phyloP scores from a whole-genome alignment of 495 filamentous ascomycete species.

The Arthonia radiata region DNA sequence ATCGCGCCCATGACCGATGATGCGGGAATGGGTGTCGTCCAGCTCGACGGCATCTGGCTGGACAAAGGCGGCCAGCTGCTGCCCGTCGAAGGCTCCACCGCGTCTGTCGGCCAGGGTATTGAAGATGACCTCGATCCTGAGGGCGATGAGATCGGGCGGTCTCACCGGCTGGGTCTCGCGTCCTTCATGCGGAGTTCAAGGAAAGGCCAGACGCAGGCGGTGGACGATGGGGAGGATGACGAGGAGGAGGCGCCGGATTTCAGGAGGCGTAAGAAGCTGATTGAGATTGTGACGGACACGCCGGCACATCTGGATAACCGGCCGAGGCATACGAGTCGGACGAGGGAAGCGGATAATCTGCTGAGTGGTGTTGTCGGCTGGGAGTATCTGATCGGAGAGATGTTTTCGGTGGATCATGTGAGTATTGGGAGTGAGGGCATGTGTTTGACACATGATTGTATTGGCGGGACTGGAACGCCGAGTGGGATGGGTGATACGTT shows the following conservation, averaged over 20 bases:
- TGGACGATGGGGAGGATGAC: too few species aligned
- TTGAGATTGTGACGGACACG: conserved; percentile 15
- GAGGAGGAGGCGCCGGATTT: not conserved
- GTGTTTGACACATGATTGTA: conserved; percentile 15
- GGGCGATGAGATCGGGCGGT: conserved; percentile 8
- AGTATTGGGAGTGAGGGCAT: conserved; percentile 15
- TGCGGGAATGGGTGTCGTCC: conserved; percentile 9
- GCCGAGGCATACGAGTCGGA: conserved; percentile 2
- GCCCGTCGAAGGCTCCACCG: conserved; percentile 7
- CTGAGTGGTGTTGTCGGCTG: conserved; percentile 16
- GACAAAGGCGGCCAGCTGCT: conserved; percentile 12
- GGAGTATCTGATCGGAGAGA: conserved; percentile 18
- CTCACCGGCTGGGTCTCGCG: conserved; percentile 4
- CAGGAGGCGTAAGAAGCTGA: conserved; percentile 8
- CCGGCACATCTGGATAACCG: conserved; percentile 5
- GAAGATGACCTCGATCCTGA: conserved; percentile 8
- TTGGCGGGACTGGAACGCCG: conserved; percentile 13
- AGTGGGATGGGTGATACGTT: conserved; percentile 16
- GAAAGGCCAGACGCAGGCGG: not conserved
- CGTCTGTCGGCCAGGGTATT: conserved; percentile 5
- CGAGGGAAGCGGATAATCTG: conserved; percentile 8
- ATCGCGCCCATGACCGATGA: conserved; percentile 16
- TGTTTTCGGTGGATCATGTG: conserved; percentile 17
- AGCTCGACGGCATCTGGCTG: conserved; percentile 17
- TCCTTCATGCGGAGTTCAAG: too few species aligned